Base-by-base conservation (phyloP, 2,329 filamentous ascomycete species). In the Clathrospora elynae region DNA sequence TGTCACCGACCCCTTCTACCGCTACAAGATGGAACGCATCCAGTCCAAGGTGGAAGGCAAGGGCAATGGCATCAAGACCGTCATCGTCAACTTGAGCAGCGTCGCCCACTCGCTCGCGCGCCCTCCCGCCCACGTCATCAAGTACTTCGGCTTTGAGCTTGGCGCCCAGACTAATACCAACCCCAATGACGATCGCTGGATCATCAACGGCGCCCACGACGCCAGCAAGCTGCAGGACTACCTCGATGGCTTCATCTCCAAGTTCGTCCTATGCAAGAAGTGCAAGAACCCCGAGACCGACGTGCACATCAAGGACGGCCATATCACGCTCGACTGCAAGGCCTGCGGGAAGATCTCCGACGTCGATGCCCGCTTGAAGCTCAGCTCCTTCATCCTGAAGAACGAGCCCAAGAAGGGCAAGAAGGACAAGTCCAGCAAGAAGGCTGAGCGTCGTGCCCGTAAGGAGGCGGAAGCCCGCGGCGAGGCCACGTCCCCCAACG, bases 41-140 rank as follows among this genome's bases (percentile, higher is more conserved):
- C 90, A 95, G 81, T 96, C 93, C 74, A 99, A 99, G 82, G 95
- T 99, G 66, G 93, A 99, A 78, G 93, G 93, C 77, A 99, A 99
- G 78, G 93, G 93, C 61, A 99, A 99, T 78, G 93, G 93, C 71
- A 99, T 99, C 84, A 99, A 99, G 81, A 99, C 74, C 64, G 93
- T 99, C 68, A 86, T 99, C 63, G 90, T 95, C 82, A 99, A 99
- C 76, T 78, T 99, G 70, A 89, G 85, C 81, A 95, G 88, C 70
- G 90, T 99, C 61, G 91, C 92, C 64, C 81, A 88, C 67, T 95
- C 92, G 53, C 84, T 99, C 61, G 90, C 89, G 66, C 92, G 93
- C 63, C 92, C 92, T 55, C 90, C 91, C 56, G 81, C 89, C 68
- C 95, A 96, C 73, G 83, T 99, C 71, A 97, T 99, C 85, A 99